A percentile compares a stretch with the other conserved stretches of the same genome.
Conservation (phyloP, 768 basidiomycete genomes). For the Boletus fagicola region DNA sequence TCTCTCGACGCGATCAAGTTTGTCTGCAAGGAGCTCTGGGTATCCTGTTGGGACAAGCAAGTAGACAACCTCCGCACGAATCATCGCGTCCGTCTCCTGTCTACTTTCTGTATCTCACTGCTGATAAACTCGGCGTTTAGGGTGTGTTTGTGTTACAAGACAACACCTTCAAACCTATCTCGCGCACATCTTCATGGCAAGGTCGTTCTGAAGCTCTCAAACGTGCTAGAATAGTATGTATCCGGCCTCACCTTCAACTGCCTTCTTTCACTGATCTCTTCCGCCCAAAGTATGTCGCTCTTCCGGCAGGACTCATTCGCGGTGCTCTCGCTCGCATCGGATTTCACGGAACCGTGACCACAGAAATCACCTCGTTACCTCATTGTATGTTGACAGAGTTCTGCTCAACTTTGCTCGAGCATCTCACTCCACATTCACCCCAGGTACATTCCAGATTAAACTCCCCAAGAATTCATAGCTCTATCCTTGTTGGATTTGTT, state of each 20-base stretch:
- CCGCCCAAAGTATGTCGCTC: slow-evolving; percentile 64
- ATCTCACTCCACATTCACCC: not conserved
- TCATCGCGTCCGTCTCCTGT: slow-evolving; percentile 62
- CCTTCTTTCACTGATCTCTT: not conserved
- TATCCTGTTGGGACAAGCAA: slow-evolving; percentile 89
- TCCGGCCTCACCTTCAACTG: not conserved
- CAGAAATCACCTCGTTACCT: slow-evolving; percentile 78
- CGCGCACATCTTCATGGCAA: slow-evolving; percentile 77
- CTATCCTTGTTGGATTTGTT: not conserved
- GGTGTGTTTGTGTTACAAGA: slow-evolving; percentile 94
- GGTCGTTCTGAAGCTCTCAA: slow-evolving; percentile 71
- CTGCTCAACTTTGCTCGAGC: not conserved
- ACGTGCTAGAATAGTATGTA: slow-evolving; percentile 67
- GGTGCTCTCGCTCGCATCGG: slow-evolving; percentile 81
- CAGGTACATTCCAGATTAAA: slow-evolving; percentile 84
- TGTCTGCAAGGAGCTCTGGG: slow-evolving; percentile 95
- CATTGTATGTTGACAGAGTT: slow-evolving; percentile 60
- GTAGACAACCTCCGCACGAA: slow-evolving; percentile 95
- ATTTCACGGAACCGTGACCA: slow-evolving; percentile 66
- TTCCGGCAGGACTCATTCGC: slow-evolving; percentile 80
- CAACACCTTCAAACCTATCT: slow-evolving; percentile 82
- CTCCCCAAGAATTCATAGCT: slow-evolving; percentile 55
- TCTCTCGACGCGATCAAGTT: slow-evolving; percentile 93
- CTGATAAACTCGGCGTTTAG: slow-evolving; percentile 38
- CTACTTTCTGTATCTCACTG: not conserved